These are phyloP conservation scores for Taphrina populina DNA, from an alignment of 1,139 yeast species.

Conservation along the genomic window DNA sequence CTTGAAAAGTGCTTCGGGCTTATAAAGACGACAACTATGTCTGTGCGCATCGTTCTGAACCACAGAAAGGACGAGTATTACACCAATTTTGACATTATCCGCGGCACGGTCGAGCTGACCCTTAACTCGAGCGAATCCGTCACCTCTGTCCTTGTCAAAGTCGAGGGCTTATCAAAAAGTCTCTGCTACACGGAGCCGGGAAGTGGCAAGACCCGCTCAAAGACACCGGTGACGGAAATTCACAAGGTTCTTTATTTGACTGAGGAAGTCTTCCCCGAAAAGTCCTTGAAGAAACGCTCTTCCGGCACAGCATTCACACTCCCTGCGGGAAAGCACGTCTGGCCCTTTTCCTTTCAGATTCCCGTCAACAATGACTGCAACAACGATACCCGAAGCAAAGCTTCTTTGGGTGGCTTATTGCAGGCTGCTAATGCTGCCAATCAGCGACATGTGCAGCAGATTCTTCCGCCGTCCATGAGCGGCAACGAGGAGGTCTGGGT, in stretches of 20 bases:
- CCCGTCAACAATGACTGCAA: slow-evolving; percentile 56
- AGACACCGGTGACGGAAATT: slow-evolving; percentile 47
- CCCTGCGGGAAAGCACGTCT: slow-evolving; percentile 59
- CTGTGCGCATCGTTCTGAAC: slow-evolving; percentile 11
- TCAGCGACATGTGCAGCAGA: slow-evolving; percentile 49
- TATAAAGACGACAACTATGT: no score
- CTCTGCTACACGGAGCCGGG: slow-evolving; percentile 47
- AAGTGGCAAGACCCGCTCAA: slow-evolving; percentile 39
- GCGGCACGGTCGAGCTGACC: slow-evolving; percentile 53
- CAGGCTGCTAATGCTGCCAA: slow-evolving; percentile 38
- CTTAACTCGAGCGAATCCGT: slow-evolving; percentile 54
- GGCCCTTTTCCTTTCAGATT: slow-evolving; percentile 58
- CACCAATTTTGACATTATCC: slow-evolving; percentile 54
- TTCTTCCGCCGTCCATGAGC: slow-evolving; percentile 59
- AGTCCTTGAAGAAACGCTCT: slow-evolving; percentile 4
- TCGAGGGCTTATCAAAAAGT: slow-evolving; percentile 52
- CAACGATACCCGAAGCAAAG: slow-evolving; percentile 44
- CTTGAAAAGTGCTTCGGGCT: no score
- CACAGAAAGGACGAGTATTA: slow-evolving; percentile 10
- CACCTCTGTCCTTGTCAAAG: slow-evolving; percentile 57
- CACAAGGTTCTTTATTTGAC: slow-evolving; percentile 62
- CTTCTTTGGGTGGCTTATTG: slow-evolving; percentile 15
- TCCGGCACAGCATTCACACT: slow-evolving; percentile 54
- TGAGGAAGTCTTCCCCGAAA: slow-evolving; percentile 22
- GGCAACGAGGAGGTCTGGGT: slow-evolving; percentile 54